phyloP scores from a whole-genome alignment of 495 filamentous ascomycete genomes.

The Neurospora sp. region DNA sequence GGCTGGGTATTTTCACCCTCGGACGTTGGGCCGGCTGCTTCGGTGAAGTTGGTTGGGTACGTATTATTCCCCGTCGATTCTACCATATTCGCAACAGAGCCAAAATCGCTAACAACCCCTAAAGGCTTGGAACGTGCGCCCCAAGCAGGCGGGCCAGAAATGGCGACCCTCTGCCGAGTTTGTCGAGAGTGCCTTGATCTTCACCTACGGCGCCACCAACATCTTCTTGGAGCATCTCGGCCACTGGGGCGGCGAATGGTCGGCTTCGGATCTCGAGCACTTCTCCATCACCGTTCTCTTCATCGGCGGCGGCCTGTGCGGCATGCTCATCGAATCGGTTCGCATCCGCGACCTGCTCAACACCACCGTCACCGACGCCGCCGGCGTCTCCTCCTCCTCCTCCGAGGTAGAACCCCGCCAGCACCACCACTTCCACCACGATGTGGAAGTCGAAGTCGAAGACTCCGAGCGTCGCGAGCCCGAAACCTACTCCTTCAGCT shows the following conservation, averaged over 20 bases:
- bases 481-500: constrained; percentile 59
- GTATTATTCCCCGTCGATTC: constrained; percentile 6
- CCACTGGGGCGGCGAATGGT: constrained; percentile 59
- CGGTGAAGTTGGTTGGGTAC: constrained; percentile 78
- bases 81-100: neutral
- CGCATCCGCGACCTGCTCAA: constrained; percentile 63
- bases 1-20: constrained; percentile 82
- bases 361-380: constrained; percentile 38
- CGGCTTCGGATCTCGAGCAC: constrained; percentile 77
- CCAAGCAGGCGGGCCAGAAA: constrained; percentile 49
- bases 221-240: constrained; percentile 87
- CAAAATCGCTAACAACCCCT: constrained; percentile 8
- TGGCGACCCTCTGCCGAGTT: constrained; percentile 76
- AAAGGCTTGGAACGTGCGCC: constrained; percentile 81
- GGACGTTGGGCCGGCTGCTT: constrained; percentile 88
- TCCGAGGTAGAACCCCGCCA: constrained; percentile 5
- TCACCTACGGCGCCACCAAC: constrained; percentile 79
- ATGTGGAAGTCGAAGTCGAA: constrained; percentile 33
- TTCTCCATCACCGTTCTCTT: constrained; percentile 89
- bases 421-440: constrained; percentile 15
- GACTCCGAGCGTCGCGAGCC: constrained; percentile 42
- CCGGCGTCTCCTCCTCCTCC: neutral
- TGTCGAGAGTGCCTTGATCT: constrained; percentile 79
- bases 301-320: constrained; percentile 84
- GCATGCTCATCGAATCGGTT: constrained; percentile 87